Evolutionary conservation across 1,284 basidiomycete genomes (phyloP), one percentile per base, ranked within the genome.

Genomic region (Puccinia horiana): DNA sequence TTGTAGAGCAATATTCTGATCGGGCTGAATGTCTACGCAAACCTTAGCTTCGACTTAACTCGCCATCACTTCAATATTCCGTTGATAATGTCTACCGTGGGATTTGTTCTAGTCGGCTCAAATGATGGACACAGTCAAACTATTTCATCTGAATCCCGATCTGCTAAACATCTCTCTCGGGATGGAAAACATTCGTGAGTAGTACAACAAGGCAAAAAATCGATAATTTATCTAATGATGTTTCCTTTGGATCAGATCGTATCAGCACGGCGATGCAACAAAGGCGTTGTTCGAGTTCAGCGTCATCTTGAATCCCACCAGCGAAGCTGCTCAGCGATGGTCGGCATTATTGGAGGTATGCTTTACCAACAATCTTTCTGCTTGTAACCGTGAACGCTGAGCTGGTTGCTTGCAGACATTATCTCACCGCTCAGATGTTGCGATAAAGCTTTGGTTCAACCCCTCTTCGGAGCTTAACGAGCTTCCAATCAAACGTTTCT

Each of bases 401-500:
- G n/a, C 23, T 47, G 3, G 1, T 35, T 20, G 56, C 40, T 37
- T 61, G 20, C 83, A 89, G 87, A 88, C 88, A 76, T 86, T 89
- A 1, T 84, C 88, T 6, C 83, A 86, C 14, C 85, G 90, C 72
- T 86, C 87, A 20, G 86, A 87, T 52, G 90, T 93, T 0, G 90
- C 90, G 84, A 88, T 94, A 16, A 90, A 93, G 82, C 88, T 97
- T 40, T 91, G 93, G 85, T 87, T 96, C 23, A 93, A 94, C 85
- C 94, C 95, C 0, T 87, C 89, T 0, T 88, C 88, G 35, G 89
- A 90, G 76, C 85, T 88, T 9, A 86, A 85, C 6, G 94, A 97
- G 87, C 88, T 98, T 65, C 95, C 95, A 0, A 88, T 98, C 61
- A 97, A 96, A 87, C 90, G 93, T n/a, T 99, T 98, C 88, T 98